Evolutionary conservation across 805 yeast species (phyloP).

Genomic region (Yarrowia sp.): DNA sequence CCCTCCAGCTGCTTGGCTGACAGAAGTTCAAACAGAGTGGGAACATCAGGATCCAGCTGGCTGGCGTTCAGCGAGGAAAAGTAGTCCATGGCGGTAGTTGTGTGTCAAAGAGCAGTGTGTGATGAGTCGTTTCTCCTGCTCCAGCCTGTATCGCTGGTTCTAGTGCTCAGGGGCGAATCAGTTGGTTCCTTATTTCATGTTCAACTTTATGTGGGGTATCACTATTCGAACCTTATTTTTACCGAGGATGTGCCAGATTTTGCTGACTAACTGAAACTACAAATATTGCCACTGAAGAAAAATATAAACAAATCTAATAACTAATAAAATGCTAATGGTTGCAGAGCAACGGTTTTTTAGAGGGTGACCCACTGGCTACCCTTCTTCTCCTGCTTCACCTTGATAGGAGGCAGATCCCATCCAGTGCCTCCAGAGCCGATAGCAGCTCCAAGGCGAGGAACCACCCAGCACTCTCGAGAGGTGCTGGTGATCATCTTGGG

Average conservation of each 20-base stretch:
- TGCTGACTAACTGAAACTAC: too few species aligned
- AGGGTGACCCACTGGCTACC: slow-evolving; percentile 62
- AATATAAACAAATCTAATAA: not conserved
- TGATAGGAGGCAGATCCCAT: slow-evolving; percentile 84
- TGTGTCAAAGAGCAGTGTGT: too few species aligned
- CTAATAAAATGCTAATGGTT: not conserved
- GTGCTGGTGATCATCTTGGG: slow-evolving; percentile 65
- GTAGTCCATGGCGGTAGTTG: slow-evolving; percentile 58
- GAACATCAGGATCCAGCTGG: slow-evolving; percentile 68
- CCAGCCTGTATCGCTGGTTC: too few species aligned
- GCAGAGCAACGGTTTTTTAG: not conserved
- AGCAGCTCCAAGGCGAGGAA: slow-evolving; percentile 84
- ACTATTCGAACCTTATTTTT: not conserved
- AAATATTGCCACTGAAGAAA: too few species aligned
- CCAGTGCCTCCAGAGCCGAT: slow-evolving; percentile 82
- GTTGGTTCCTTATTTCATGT: not conserved
- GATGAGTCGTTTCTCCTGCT: too few species aligned
- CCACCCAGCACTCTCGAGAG: slow-evolving; percentile 82
- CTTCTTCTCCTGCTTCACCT: slow-evolving; percentile 67
- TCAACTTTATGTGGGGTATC: slow-evolving; percentile 21
- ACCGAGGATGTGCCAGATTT: not conserved
- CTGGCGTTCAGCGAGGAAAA: slow-evolving; percentile 77
- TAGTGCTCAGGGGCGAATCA: not conserved
- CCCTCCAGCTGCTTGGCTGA: slow-evolving; percentile 77
- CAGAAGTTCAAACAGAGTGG: slow-evolving; percentile 84